Evolutionary conservation across 192 early-diverging fungal genomes (phyloP), one percentile per base, ranked within the genome.

Genomic region (Chytriomyces hyalinus): DNA sequence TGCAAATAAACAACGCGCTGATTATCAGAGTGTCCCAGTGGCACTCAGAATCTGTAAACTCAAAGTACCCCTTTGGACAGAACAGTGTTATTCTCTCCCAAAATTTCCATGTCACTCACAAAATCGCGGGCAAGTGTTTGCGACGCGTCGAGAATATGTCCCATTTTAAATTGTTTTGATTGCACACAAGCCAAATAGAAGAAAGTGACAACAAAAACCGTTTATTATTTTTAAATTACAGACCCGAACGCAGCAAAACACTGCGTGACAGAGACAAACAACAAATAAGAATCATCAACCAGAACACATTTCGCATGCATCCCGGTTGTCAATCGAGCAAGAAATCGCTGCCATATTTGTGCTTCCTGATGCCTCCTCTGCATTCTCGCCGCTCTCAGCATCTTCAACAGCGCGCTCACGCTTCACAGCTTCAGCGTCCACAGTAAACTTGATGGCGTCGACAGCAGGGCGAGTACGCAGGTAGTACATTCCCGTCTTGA

Each of bases 401-500:
- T 50, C 80, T n/a, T 79, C 65, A 13, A 45, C 73, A 5, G 61
- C 70, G 1, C 36, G 61, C 61, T 77, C 72, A 46, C 72, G 60
- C 86, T 84, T 91, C 70, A 93, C 86, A 45, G 90, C 85, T 44
- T 89, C 82, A 61, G 83, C 79, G 77, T 99, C 96, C 0, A 99
- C 94, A 5, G 97, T 99, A 80, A 98, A 98, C 90, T 99, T 94
- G 86, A 99, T 97, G 10, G 97, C 96, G 79, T 97, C 96, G 13
- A 89, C 94, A 13, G 97, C 96, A n/a, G 97, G 96, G 47, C 94
- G 89, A 8, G 95, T 94, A 51, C 97, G 93, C 66, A 99, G 84
- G 82, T 99, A 99, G 84, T 99, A 99, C 97, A 97, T 97, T 60
- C 97, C 97, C 7, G 97, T 99, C 92, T 99, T 99, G 20, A 99